phyloP scores from a whole-genome alignment of 2,329 filamentous ascomycete genomes.

The Colletotrichum godetiae region DNA sequence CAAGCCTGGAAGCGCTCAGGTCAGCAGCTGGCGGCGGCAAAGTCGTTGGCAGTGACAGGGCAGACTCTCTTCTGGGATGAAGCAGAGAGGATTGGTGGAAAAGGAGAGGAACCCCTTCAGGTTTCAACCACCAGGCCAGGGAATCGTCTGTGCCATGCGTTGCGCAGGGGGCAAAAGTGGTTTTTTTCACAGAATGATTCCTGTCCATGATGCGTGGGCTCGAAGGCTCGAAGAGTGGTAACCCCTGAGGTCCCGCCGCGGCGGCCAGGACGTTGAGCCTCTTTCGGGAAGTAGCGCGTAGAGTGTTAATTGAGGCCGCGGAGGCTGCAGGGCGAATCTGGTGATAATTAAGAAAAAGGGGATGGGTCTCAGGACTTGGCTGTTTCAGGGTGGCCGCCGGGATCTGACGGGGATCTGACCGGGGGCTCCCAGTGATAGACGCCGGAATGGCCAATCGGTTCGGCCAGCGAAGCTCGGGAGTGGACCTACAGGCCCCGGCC shows the following conservation, averaged over 20 bases:
- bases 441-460: slow-evolving; percentile 27
- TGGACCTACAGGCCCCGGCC: neutral
- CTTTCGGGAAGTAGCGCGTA: slow-evolving; percentile 30
- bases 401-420: slow-evolving; percentile 21
- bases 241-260: slow-evolving; percentile 14
- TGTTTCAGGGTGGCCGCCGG: slow-evolving; percentile 34
- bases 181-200: neutral
- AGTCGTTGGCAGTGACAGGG: neutral
- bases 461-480: slow-evolving; percentile 26
- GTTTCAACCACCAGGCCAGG: neutral
- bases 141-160: neutral
- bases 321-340: slow-evolving; percentile 24
- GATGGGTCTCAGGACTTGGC: slow-evolving; percentile 31
- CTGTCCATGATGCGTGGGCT: too few species aligned
- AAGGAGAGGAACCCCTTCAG: neutral
- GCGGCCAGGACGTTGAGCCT: slow-evolving; percentile 18
- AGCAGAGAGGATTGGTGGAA: slow-evolving; percentile 29
- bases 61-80: neutral
- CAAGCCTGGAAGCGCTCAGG: neutral
- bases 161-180: slow-evolving; percentile 16
- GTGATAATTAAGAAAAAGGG: slow-evolving; percentile 32
- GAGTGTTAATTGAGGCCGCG: slow-evolving; percentile 26
- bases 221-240: neutral
- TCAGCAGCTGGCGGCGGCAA: slow-evolving; percentile 25
- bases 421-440: slow-evolving; percentile 2